Evolutionary conservation across 1,284 basidiomycete genomes (phyloP), one percentile per base, ranked within the genome.

Genomic region (Ustilago crameri): DNA sequence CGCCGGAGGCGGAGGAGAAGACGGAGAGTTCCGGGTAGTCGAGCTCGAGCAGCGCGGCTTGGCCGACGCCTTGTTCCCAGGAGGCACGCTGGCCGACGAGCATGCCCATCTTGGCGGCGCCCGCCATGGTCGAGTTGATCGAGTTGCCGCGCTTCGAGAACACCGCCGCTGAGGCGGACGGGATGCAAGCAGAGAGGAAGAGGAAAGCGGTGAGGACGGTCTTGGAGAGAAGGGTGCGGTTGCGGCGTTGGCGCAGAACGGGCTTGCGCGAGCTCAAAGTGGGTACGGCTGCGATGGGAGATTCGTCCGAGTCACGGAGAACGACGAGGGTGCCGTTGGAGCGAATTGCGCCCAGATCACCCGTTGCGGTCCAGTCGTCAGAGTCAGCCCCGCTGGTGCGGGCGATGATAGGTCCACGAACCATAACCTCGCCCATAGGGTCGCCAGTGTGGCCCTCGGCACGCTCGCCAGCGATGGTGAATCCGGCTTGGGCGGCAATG

Each of bases 321-420:
- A 82, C 59, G 1, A 82, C 79, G 2, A 82, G 66, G 10, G 80
- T 82, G 12, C 80, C 80, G 52, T 82, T 82, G 17, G 80, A 71
- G 18, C 80, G 74, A 59, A 77, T 57, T 5, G 69, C 57, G 18
- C 53, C 80, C 4, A 81, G 50, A 45, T 81, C 78, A 46, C 74
- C 76, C 2, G 80, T 80, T 10, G 56, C 49, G 22, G 42, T 48
- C 78, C 79, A 81, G 7, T 63, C 43, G 5, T 45, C 34, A 5
- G 32, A 24, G 10, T 42, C 38, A 3, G 26, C 15, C 15, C n/a
- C 35, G 15, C 5, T 5, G 24, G 20, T 23, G 42, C 56, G 46
- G 22, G 67, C 59, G 30, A 79, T 49, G 22, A 71, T 51, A 47
- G 73, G 73, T 32, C 79, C 79, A 10, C 75, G 71, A 32, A 81